Percentiles rank a stretch among this genome's conserved stretches.
Evolutionary conservation across 495 filamentous ascomycete genomes (phyloP).

Genomic region (Hypoxylon lienhwacheense): DNA sequence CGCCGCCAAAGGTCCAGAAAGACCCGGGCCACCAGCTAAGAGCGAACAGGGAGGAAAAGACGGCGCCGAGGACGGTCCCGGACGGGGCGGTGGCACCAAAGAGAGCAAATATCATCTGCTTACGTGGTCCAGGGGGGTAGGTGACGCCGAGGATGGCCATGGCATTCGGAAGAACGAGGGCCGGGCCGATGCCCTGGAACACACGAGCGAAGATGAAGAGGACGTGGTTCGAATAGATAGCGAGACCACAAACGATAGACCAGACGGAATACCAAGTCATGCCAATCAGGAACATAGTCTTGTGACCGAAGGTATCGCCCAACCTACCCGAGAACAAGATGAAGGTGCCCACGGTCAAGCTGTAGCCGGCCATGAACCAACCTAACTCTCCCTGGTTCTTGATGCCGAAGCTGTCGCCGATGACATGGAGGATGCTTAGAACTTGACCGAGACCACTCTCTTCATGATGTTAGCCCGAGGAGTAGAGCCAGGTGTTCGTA

Average conservation of each 20-base stretch:
- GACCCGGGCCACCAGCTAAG: conserved; percentile 69
- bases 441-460: conserved; percentile 37
- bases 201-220: conserved; percentile 61
- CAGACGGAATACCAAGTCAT: conserved; percentile 62
- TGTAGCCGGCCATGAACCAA: conserved; percentile 63
- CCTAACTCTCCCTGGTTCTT: conserved; percentile 39
- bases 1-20: conserved; percentile 60
- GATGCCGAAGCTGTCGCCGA: conserved; percentile 32
- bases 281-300: conserved; percentile 58
- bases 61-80: conserved; percentile 54
- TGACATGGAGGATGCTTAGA: conserved; percentile 41
- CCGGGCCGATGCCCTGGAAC: conserved; percentile 63
- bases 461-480: conserved; percentile 9
- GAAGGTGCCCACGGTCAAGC: conserved; percentile 64
- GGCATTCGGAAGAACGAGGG: conserved; percentile 63
- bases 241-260: conserved; percentile 53
- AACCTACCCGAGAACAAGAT: conserved; percentile 64
- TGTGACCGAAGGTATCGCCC: conserved; percentile 63
- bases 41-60: conserved; percentile 56
- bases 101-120: conserved; percentile 64
- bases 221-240: conserved; percentile 46
- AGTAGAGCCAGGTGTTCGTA: not conserved
- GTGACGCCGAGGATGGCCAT: conserved; percentile 62
- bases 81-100: conserved; percentile 65
- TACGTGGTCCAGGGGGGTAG: conserved; percentile 56